Conservation (phyloP, 2,329 filamentous ascomycete genomes). For the Fusarium miscanthi region DNA sequence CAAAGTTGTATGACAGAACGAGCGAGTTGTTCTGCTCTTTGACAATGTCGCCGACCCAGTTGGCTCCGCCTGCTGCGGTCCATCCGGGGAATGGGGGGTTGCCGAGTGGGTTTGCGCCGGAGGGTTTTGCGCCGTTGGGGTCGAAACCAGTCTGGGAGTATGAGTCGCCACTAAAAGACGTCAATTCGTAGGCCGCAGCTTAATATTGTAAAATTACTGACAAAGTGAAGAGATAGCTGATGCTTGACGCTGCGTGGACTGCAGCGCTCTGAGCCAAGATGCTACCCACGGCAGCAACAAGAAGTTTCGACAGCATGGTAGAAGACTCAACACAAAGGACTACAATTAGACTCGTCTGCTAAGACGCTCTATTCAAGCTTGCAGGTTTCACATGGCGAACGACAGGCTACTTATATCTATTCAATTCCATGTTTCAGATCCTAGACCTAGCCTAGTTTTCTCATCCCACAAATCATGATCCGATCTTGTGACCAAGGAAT, state of each 20-base stretch:
- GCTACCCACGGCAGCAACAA: conserved; percentile 4
- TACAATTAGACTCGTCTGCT: no score
- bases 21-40: conserved; percentile 59
- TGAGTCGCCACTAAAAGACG: conserved; percentile 44
- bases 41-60: conserved; percentile 64
- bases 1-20: conserved; percentile 63
- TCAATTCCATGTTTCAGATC: neutral
- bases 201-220: neutral
- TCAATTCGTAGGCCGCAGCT: neutral
- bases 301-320: conserved; percentile 1
- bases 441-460: neutral
- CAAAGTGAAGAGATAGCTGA: conserved; percentile 40
- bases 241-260: neutral
- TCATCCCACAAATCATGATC: neutral
- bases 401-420: neutral
- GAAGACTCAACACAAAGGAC: accelerated
- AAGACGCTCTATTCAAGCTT: neutral
- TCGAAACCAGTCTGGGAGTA: conserved; percentile 62
- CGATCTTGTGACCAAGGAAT: neutral
- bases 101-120: conserved; percentile 66
- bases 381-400: neutral
- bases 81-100: conserved; percentile 67
- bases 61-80: conserved; percentile 61
- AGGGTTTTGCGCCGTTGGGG: conserved; percentile 61
- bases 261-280: neutral